A percentile compares a stretch with the other conserved stretches of the same genome.
These are phyloP conservation scores for Lanzia echinophila DNA, from an alignment of 2,329 filamentous ascomycete genomes.

Conservation along the genomic window DNA sequence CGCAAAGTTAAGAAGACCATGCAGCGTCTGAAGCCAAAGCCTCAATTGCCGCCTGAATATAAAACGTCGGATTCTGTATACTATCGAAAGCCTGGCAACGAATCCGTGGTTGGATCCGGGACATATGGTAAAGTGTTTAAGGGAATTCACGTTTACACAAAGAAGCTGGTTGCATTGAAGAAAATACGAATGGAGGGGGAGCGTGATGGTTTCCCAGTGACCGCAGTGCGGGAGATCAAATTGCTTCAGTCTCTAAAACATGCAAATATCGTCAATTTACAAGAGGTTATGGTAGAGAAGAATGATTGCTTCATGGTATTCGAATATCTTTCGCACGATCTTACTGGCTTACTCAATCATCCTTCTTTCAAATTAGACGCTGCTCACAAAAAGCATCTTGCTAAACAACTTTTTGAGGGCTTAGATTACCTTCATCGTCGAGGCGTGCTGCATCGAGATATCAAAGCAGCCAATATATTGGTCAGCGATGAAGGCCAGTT, in stretches of 20 bases:
- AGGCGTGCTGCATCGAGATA: constrained; percentile 93
- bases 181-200: constrained; percentile 92
- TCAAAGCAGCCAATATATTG: constrained; percentile 96
- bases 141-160: constrained; percentile 86
- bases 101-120: constrained; percentile 90
- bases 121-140: constrained; percentile 97
- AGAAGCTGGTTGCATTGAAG: constrained; percentile 76
- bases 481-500: constrained; percentile 83
- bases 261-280: constrained; percentile 72
- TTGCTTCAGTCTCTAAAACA: constrained; percentile 81
- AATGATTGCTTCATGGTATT: constrained; percentile 99
- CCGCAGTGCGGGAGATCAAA: constrained; percentile 86
- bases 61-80: constrained; percentile 82
- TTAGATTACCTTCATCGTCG: constrained; percentile 88
- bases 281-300: constrained; percentile 95
- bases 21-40: constrained; percentile 64
- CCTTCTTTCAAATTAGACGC: constrained; percentile 80
- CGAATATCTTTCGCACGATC: constrained; percentile 92
- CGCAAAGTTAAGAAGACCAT: constrained; percentile 60
- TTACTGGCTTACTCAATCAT: constrained; percentile 92
- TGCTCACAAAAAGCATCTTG: constrained; percentile 87
- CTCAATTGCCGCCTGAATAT: constrained; percentile 64
- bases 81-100: constrained; percentile 92
- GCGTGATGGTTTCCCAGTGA: constrained; percentile 84
- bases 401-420: constrained; percentile 87